Evolutionary conservation across 306 rosid genomes (phyloP), one percentile per base, ranked within the genome.

Genomic region (Acmispon strigosus): DNA sequence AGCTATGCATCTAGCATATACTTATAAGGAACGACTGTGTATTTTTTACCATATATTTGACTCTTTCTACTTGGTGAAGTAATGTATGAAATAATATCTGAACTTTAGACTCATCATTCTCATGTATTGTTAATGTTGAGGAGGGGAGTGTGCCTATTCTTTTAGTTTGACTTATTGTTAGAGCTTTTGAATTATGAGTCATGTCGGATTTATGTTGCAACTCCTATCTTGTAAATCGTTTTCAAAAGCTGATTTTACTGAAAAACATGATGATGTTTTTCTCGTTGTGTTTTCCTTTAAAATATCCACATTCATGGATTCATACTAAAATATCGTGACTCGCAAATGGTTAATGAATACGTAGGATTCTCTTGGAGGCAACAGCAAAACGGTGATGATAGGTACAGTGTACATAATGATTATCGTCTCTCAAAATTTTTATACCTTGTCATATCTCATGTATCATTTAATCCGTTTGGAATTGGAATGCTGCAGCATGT

Each of bases 361-460:
- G 17, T 56, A 95, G 99, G 97, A 95, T 73, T 95, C 97, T 53
- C 90, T 95, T 22, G 97, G 97, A 58, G 99, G 99, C 77, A 95
- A 95, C 83, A 95, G 97, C 84, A 95, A 92, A 83, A 95, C 99
- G 0, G 92, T 95, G 63, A 95, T 95, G 99, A 95, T 95, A 80
- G 97, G 99, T 95, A 89, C 32, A 6, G 6, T 70, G 2, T 59
- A 15, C 56, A 75, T 55, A 50, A 19, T 56, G 45, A 2, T 51
- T 10, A 27, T 37, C 17, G 56, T 14, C 14, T 32, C 70, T 62
- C 7, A 19, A 68, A 79, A 9, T 19, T 54, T 68, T 24, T 20
- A 13, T 37, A 7, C 52, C 41, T 69, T 14, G 8, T 12, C 29
- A 32, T 6, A 10, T 57, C 10, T 16, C 0, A 16, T 55, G 41